These are phyloP conservation scores for Saturnispora quitensis DNA, from an alignment of 805 yeast species.

Conservation along the genomic window DNA sequence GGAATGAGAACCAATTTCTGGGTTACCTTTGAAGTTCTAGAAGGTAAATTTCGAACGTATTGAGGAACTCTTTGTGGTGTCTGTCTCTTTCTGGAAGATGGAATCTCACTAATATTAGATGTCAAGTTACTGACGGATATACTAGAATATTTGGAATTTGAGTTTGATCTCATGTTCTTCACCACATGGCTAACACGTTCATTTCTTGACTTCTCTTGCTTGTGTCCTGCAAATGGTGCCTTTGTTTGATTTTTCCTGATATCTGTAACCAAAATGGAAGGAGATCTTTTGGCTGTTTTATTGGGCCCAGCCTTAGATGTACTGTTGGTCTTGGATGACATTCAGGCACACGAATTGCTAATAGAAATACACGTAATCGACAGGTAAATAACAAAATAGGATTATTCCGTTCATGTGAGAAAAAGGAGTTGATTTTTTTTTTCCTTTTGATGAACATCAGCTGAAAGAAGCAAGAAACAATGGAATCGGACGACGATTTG, in stretches of 20 bases:
- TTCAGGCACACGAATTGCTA: neutral
- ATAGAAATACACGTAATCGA: neutral
- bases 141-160: slow-evolving; percentile 47
- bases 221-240: slow-evolving; percentile 76
- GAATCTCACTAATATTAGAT: slow-evolving; percentile 76
- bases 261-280: slow-evolving; percentile 90
- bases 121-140: slow-evolving; percentile 76
- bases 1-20: slow-evolving; percentile 86
- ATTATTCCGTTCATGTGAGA: neutral
- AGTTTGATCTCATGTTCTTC: slow-evolving; percentile 17
- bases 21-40: slow-evolving; percentile 77
- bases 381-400: neutral
- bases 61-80: slow-evolving; percentile 33
- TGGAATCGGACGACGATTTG: slow-evolving; percentile 84
- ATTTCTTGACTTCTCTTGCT: slow-evolving; percentile 19
- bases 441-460: neutral
- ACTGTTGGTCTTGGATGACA: neutral
- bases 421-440: slow-evolving; percentile 1
- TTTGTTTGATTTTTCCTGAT: slow-evolving; percentile 48
- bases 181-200: slow-evolving; percentile 6
- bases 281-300: slow-evolving; percentile 64
- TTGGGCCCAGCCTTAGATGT: neutral
- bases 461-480: slow-evolving; percentile 18
- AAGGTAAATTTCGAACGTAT: slow-evolving; percentile 46
- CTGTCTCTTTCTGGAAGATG: slow-evolving; percentile 51